These are phyloP conservation scores for Tolypocladium tropicale DNA, from an alignment of 2,329 filamentous ascomycete genomes.

Conservation along the genomic window DNA sequence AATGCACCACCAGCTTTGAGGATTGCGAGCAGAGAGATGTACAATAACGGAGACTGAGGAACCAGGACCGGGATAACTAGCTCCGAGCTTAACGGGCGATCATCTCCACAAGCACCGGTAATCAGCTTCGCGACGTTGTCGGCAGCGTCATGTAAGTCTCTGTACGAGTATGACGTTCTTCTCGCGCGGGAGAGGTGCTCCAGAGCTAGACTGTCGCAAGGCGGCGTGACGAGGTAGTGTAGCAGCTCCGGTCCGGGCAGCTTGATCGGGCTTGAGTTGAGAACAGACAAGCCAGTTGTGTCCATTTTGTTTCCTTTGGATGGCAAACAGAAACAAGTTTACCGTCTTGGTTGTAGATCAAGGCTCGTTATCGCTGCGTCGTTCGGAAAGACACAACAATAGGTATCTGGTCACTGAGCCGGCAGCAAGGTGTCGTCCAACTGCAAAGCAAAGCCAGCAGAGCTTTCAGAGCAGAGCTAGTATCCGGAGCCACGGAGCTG, in stretches of 20 bases:
- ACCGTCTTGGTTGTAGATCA: not conserved
- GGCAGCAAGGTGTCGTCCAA: not conserved
- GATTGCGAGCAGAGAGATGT: conserved; percentile 66
- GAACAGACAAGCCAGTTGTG: conserved; percentile 26
- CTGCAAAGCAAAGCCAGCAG: not conserved
- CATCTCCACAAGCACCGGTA: conserved; percentile 4
- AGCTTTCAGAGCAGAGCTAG: not conserved
- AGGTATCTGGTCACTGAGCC: not conserved
- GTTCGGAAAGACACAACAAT: not conserved
- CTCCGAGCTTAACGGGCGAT: conserved; percentile 12
- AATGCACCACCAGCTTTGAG: conserved; percentile 78
- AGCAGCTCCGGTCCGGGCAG: conserved; percentile 35
- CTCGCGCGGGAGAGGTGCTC: conserved; percentile 17
- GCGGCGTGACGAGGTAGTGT: conserved; percentile 48
- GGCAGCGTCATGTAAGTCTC: conserved; percentile 48
- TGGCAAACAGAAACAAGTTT: not conserved
- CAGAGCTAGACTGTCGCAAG: conserved; percentile 17
- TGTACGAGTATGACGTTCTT: conserved; percentile 45
- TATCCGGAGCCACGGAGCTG: not conserved
- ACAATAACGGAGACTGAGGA: conserved; percentile 67
- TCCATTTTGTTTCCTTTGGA: conserved; percentile 13
- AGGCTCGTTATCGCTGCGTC: not conserved
- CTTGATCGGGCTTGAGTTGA: conserved; percentile 31
- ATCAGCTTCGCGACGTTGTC: conserved; percentile 44
- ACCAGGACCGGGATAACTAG: conserved; percentile 65